phyloP scores from a whole-genome alignment of 371 early-diverging fungal genomes.

The Batrachochytrium dendrobatidis region DNA sequence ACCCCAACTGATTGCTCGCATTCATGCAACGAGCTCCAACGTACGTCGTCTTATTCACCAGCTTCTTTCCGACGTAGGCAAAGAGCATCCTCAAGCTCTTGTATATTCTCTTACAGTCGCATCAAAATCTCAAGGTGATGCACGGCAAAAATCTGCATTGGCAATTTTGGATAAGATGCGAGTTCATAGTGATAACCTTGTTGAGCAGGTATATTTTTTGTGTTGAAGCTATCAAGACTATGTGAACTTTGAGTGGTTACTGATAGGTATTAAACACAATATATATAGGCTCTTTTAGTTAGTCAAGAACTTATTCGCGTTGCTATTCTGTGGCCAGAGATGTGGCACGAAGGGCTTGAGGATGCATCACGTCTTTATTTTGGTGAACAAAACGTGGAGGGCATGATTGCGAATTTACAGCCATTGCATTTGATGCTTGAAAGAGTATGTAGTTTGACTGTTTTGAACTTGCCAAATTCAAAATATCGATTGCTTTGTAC shows the following conservation, averaged over 20 bases:
- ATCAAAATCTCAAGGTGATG: conserved; percentile 77
- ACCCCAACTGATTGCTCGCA: conserved; percentile 91
- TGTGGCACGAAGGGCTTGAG: conserved; percentile 96
- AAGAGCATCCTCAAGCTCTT: conserved; percentile 94
- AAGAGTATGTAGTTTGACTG: conserved; percentile 24
- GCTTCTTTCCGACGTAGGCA: conserved; percentile 85
- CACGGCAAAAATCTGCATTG: conserved; percentile 76
- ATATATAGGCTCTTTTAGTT: conserved; percentile 87
- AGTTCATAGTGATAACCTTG: conserved; percentile 70
- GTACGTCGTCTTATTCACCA: conserved; percentile 86
- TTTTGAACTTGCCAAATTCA: background rate
- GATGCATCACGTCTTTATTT: conserved; percentile 86
- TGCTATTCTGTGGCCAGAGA: conserved; percentile 94
- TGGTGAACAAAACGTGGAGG: conserved; percentile 78
- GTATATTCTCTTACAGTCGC: conserved; percentile 95
- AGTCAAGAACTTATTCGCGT: conserved; percentile 95
- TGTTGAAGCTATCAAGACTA: background rate
- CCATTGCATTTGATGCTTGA: conserved; percentile 87
- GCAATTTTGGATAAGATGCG: conserved; percentile 91
- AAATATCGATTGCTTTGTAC: background rate
- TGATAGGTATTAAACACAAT: conserved; percentile 17
- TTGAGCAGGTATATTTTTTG: conserved; percentile 70
- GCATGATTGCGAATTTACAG: conserved; percentile 85
- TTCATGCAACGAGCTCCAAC: conserved; percentile 75
- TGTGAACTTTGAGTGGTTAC: background rate